A percentile compares a stretch with the other conserved stretches of the same genome.
These are phyloP conservation scores for Suillus lakei DNA, from an alignment of 768 basidiomycete genomes.

Conservation along the genomic window DNA sequence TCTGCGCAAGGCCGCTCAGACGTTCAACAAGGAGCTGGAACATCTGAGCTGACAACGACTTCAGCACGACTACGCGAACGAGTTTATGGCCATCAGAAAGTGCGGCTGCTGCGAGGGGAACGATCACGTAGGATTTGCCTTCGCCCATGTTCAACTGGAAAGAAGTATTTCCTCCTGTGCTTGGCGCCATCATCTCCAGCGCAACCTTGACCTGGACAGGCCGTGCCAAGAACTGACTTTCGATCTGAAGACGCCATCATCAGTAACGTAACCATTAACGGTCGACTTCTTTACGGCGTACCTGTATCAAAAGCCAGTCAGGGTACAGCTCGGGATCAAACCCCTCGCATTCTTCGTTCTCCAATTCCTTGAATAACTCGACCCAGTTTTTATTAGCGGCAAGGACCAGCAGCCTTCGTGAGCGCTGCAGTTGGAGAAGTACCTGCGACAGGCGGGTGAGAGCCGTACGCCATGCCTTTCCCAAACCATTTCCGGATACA, in stretches of 20 bases:
- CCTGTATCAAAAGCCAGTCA: constrained; percentile 54
- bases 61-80: constrained; percentile 55
- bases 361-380: constrained; percentile 35
- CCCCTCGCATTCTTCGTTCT: constrained; percentile 28
- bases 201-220: constrained; percentile 48
- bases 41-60: constrained; percentile 51
- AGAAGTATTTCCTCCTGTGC: constrained; percentile 38
- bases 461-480: constrained; percentile 34
- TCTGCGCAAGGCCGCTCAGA: constrained; percentile 48
- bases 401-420: constrained; percentile 39
- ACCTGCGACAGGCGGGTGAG: constrained; percentile 35
- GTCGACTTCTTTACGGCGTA: constrained; percentile 13
- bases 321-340: constrained; percentile 26
- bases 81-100: constrained; percentile 50
- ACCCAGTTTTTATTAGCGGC: constrained; percentile 25
- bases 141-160: constrained; percentile 65
- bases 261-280: not conserved
- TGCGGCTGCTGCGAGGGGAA: constrained; percentile 45
- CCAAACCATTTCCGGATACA: constrained; percentile 18
- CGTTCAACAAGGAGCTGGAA: constrained; percentile 51
- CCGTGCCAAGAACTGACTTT: constrained; percentile 48
- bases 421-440: constrained; percentile 40
- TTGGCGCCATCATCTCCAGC: constrained; percentile 51
- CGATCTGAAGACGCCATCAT: constrained; percentile 38
- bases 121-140: constrained; percentile 54